A percentile compares a stretch with the other conserved stretches of the same genome.
These are phyloP conservation scores for Lichtheimia hyalospora DNA, from an alignment of 371 early-diverging fungal species.

Conservation along the genomic window DNA sequence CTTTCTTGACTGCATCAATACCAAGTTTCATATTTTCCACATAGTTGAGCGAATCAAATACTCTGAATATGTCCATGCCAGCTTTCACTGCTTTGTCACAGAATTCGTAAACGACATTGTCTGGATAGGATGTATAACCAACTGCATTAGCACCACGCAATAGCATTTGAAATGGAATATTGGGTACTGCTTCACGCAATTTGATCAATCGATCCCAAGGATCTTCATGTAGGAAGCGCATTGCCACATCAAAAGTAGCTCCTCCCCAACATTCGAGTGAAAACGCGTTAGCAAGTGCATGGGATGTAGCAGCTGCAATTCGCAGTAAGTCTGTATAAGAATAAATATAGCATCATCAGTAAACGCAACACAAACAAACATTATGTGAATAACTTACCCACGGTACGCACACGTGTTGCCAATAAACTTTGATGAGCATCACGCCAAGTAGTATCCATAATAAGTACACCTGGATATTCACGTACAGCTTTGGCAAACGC, in stretches of 20 bases:
- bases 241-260: conserved; percentile 94
- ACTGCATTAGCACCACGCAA: conserved; percentile 97
- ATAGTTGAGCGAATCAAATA: conserved; percentile 96
- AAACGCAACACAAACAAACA: neutral
- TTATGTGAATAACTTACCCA: conserved; percentile 45
- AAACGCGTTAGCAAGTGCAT: conserved; percentile 85
- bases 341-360: conserved; percentile 59
- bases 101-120: conserved; percentile 94
- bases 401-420: conserved; percentile 92
- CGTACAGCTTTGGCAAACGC: conserved; percentile 92
- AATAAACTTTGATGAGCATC: conserved; percentile 95
- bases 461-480: conserved; percentile 79
- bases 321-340: conserved; percentile 53
- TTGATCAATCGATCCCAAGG: conserved; percentile 89
- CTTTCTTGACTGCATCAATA: conserved; percentile 89
- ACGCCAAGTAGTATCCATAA: conserved; percentile 95
- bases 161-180: conserved; percentile 97
- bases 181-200: conserved; percentile 88
- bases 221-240: conserved; percentile 94
- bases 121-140: conserved; percentile 96
- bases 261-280: conserved; percentile 94
- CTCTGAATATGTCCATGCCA: conserved; percentile 95
- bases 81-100: conserved; percentile 86
- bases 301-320: conserved; percentile 87
- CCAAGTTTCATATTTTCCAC: conserved; percentile 93